Evolutionary conservation across 1,139 yeast genomes (phyloP).

Genomic region (Schizosaccharomyces versatilis): DNA sequence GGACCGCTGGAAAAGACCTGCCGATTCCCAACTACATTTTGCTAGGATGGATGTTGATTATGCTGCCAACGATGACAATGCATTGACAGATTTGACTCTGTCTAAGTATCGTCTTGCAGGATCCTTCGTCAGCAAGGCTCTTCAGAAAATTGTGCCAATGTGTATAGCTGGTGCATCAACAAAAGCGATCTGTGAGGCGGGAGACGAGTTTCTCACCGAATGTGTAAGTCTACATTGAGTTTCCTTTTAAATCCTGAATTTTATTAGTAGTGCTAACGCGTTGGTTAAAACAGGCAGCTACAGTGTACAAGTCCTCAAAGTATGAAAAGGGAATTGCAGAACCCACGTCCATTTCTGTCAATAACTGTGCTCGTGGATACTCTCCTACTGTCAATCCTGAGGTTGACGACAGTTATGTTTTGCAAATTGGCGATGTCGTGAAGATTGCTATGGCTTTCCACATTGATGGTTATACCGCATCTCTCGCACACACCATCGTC

Average conservation of each 20-base stretch:
- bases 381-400: constrained; percentile 31
- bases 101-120: constrained; percentile 9
- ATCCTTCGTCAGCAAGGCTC: constrained; percentile 5
- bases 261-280: background rate
- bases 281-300: background rate
- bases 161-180: constrained; percentile 7
- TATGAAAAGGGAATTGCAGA: constrained; percentile 58
- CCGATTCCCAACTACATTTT: too few relatives aligned
- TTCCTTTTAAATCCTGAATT: background rate
- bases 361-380: constrained; percentile 55
- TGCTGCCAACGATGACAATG: constrained; percentile 3
- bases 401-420: constrained; percentile 33
- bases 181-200: constrained; percentile 5
- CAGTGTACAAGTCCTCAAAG: constrained; percentile 6
- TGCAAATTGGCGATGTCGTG: constrained; percentile 62
- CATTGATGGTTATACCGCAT: constrained; percentile 83
- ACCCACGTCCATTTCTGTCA: constrained; percentile 76
- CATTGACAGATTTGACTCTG: background rate
- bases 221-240: background rate
- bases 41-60: constrained; percentile 4
- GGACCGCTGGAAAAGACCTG: too few relatives aligned
- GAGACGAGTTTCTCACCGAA: constrained; percentile 6
- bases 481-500: constrained; percentile 66
- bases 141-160: constrained; percentile 3
- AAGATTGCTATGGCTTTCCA: constrained; percentile 64